Evolutionary conservation across 768 basidiomycete species (phyloP).

Genomic region (Thelephora aurantiotincta): DNA sequence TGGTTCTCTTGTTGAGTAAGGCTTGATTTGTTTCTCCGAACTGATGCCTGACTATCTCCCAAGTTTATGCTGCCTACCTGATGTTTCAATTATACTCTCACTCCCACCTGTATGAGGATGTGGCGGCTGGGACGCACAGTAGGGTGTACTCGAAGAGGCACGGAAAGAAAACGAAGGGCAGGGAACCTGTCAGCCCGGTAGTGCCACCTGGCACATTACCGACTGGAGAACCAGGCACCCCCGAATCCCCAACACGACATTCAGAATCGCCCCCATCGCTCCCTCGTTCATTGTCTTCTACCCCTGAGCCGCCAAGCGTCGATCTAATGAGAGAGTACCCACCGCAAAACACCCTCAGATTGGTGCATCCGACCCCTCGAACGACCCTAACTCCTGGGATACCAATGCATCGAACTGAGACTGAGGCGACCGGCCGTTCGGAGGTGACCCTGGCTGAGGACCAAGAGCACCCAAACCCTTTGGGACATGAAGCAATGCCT

Average conservation of each 20-base stretch:
- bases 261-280: not conserved
- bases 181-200: too few species aligned
- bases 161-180: not conserved
- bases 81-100: conserved; percentile 76
- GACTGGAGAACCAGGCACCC: too few species aligned
- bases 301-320: not conserved
- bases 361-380: not conserved
- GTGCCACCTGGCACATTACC: too few species aligned
- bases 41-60: not conserved
- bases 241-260: not conserved
- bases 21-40: not conserved
- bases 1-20: conserved; percentile 67
- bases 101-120: conserved; percentile 46
- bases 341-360: not conserved
- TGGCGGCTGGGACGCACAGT: not conserved
- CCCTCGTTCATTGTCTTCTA: not conserved
- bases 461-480: not conserved
- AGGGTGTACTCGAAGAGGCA: not conserved
- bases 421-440: not conserved
- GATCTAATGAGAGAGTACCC: not conserved
- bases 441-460: not conserved
- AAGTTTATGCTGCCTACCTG: conserved; percentile 65
- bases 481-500: not conserved
- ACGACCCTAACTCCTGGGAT: too few species aligned
- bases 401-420: not conserved